A percentile compares a stretch with the other conserved stretches of the same genome.
Evolutionary conservation across 345 rosid genomes (phyloP).

Genomic region (Geranium brycei): DNA sequence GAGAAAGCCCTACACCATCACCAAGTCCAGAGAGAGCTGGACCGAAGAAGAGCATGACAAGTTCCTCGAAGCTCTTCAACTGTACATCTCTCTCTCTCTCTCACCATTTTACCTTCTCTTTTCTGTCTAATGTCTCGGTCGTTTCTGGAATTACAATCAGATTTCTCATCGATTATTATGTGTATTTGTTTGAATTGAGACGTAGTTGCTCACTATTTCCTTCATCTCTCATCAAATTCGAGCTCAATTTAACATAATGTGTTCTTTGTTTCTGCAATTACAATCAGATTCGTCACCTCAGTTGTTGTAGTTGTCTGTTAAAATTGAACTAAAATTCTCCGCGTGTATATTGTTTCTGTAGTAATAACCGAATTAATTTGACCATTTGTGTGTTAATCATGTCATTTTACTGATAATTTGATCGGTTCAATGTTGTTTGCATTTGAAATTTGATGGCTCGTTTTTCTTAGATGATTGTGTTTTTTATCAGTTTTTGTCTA

Average conservation of each 20-base stretch:
- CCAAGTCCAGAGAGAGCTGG: constrained; percentile 98
- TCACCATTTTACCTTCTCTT: background rate
- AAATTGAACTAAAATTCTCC: background rate
- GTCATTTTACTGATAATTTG: background rate
- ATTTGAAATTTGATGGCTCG: background rate
- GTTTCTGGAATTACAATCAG: no score
- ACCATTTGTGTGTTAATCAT: background rate
- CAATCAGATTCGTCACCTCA: background rate
- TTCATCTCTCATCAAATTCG: background rate
- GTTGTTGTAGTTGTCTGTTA: background rate
- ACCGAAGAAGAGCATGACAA: constrained; percentile 96
- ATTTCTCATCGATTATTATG: no score
- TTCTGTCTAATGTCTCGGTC: no score
- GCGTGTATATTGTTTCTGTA: background rate
- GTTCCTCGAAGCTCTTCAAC: constrained; percentile 94
- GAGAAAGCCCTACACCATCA: constrained; percentile 93
- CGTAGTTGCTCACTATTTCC: no score
- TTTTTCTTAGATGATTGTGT: background rate
- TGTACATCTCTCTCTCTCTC: constrained; percentile 25
- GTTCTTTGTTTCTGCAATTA: background rate
- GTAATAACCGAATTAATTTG: no score
- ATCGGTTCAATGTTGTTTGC: background rate
- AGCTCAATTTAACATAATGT: background rate
- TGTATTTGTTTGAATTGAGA: no score
- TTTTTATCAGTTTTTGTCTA: no score